These are phyloP conservation scores for Hortiboletus flavorubellus DNA, from an alignment of 768 basidiomycete genomes.

Conservation along the genomic window DNA sequence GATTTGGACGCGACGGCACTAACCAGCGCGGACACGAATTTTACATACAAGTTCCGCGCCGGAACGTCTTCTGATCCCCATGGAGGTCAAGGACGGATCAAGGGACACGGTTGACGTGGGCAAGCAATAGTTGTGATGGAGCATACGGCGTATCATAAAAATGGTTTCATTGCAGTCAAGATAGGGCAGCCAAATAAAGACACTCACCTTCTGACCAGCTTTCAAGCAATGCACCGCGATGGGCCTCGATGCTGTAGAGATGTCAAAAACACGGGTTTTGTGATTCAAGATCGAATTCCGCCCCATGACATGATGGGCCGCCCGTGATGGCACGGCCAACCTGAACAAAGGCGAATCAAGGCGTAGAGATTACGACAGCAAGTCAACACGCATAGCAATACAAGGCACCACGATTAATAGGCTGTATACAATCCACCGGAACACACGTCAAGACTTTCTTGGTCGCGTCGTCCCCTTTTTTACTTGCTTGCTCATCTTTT, in stretches of 20 bases:
- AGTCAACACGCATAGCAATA: conserved; percentile 15
- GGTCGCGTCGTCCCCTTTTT: conserved; percentile 23
- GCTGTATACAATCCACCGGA: conserved; percentile 7
- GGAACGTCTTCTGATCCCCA: neutral
- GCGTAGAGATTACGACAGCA: conserved; percentile 8
- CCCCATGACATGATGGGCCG: neutral
- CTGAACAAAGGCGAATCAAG: conserved; percentile 1
- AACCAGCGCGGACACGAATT: neutral
- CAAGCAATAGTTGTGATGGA: too few species aligned
- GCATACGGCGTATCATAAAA: too few species aligned
- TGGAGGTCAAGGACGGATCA: neutral
- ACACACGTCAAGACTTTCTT: conserved; percentile 23
- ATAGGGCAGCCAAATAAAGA: neutral
- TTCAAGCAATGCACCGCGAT: too few species aligned
- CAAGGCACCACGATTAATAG: conserved; percentile 4
- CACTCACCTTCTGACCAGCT: neutral
- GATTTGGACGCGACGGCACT: too few species aligned
- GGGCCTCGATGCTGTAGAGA: neutral
- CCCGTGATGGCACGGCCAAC: neutral
- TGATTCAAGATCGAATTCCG: too few species aligned
- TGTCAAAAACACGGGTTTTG: too few species aligned
- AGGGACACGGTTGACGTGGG: neutral
- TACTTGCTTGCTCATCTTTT: conserved; percentile 28
- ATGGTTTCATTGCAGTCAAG: neutral
- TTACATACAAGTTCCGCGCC: neutral